These are phyloP conservation scores for Luzula sylvatica DNA, from an alignment of 176 grass and related monocot species.

Conservation along the genomic window DNA sequence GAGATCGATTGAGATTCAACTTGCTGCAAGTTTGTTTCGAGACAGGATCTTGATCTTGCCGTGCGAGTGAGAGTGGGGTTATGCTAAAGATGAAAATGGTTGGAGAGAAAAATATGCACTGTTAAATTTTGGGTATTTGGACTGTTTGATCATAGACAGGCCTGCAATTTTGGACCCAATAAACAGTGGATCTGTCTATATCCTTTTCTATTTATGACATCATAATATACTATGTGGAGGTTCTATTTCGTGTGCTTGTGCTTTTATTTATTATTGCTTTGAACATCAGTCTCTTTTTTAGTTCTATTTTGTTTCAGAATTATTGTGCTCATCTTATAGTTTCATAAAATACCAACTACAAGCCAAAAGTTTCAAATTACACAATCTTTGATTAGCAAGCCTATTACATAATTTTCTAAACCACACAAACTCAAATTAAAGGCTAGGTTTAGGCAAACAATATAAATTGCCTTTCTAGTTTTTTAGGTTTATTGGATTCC, in stretches of 20 bases:
- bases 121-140: constrained; percentile 19
- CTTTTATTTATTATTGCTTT: too few species aligned
- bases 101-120: not conserved
- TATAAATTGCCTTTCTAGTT: too few species aligned
- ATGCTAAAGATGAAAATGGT: not conserved
- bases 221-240: too few species aligned
- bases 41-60: not conserved
- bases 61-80: not conserved
- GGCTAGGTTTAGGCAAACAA: not conserved
- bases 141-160: constrained; percentile 15
- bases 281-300: too few species aligned
- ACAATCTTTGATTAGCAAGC: not conserved
- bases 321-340: too few species aligned
- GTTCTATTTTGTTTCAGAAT: too few species aligned
- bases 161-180: constrained; percentile 24
- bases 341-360: too few species aligned
- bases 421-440: not conserved
- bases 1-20: constrained; percentile 42
- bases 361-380: too few species aligned
- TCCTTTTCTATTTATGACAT: too few species aligned
- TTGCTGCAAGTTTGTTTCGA: not conserved
- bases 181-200: constrained; percentile 16
- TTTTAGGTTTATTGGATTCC: not conserved
- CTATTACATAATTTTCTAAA: not conserved
- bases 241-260: too few species aligned